These are phyloP conservation scores for Macroventuria anomochaeta DNA, from an alignment of 2,329 filamentous ascomycete genomes.

Conservation along the genomic window DNA sequence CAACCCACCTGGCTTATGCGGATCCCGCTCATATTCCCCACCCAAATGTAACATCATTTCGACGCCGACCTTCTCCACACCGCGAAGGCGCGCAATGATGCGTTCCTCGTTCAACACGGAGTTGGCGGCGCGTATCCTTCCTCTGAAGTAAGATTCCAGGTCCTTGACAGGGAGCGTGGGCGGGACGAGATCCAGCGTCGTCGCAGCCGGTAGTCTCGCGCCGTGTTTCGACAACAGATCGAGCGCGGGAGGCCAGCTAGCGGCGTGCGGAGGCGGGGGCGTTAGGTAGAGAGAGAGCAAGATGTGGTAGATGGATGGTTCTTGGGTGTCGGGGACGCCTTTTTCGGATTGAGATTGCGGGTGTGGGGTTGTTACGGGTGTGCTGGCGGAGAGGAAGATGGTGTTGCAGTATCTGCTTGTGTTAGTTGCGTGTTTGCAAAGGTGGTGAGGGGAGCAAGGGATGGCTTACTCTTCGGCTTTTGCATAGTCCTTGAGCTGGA, in stretches of 20 bases:
- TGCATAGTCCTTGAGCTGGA: slow-evolving; percentile 82
- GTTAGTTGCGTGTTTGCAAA: slow-evolving; percentile 52
- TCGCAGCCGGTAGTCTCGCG: slow-evolving; percentile 84
- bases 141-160: slow-evolving; percentile 88
- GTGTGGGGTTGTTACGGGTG: slow-evolving; percentile 38
- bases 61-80: slow-evolving; percentile 77
- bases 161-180: slow-evolving; percentile 77
- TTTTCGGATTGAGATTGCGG: slow-evolving; percentile 23
- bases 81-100: slow-evolving; percentile 77
- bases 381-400: slow-evolving; percentile 65
- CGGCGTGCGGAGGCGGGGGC: slow-evolving; percentile 74
- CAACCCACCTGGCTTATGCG: slow-evolving; percentile 58
- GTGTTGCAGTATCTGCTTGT: slow-evolving; percentile 77
- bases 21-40: slow-evolving; percentile 64
- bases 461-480: slow-evolving; percentile 84
- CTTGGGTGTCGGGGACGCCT: slow-evolving; percentile 54
- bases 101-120: slow-evolving; percentile 80
- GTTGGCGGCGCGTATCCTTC: slow-evolving; percentile 86
- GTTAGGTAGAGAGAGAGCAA: slow-evolving; percentile 88
- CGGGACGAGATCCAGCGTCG: slow-evolving; percentile 85
- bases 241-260: slow-evolving; percentile 79
- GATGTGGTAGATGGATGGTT: slow-evolving; percentile 87
- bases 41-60: slow-evolving; percentile 78
- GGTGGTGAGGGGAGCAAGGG: slow-evolving; percentile 1
- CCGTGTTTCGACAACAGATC: slow-evolving; percentile 91